Conservation (phyloP, 306 rosid genomes). For the Prunus dulcis region DNA sequence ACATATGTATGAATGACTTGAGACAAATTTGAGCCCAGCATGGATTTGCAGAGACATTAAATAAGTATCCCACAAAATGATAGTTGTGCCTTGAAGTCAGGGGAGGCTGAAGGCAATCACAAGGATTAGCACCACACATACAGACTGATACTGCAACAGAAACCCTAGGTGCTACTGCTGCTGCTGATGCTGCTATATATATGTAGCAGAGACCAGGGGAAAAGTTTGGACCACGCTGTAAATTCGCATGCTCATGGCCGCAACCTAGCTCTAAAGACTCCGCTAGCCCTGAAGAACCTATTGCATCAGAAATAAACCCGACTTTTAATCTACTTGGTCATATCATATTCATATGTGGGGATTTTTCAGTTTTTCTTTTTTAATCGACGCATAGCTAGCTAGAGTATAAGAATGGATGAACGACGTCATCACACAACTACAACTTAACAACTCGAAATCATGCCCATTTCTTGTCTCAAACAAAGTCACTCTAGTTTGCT, state of each 20-base stretch:
- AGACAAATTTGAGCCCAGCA: too few species aligned
- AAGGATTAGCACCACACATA: background rate
- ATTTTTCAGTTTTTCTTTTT: too few species aligned
- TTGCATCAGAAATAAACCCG: background rate
- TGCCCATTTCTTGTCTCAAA: constrained; percentile 16
- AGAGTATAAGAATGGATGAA: background rate
- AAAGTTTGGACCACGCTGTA: background rate
- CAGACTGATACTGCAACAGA: too few species aligned
- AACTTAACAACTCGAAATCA: constrained; percentile 10
- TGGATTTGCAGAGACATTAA: too few species aligned
- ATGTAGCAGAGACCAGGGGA: background rate
- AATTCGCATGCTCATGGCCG: background rate
- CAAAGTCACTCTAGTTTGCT: background rate
- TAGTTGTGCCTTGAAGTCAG: background rate
- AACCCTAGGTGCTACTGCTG: background rate
- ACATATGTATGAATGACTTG: too few species aligned
- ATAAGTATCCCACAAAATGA: too few species aligned
- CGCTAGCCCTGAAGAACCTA: background rate
- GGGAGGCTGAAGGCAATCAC: background rate
- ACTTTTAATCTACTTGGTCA: background rate
- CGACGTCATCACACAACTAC: background rate
- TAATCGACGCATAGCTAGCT: too few species aligned
- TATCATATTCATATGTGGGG: background rate
- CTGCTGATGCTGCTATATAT: background rate
- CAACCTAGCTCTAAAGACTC: background rate